Conservation (phyloP, 345 rosid genomes). For the Reutealis trisperma region DNA sequence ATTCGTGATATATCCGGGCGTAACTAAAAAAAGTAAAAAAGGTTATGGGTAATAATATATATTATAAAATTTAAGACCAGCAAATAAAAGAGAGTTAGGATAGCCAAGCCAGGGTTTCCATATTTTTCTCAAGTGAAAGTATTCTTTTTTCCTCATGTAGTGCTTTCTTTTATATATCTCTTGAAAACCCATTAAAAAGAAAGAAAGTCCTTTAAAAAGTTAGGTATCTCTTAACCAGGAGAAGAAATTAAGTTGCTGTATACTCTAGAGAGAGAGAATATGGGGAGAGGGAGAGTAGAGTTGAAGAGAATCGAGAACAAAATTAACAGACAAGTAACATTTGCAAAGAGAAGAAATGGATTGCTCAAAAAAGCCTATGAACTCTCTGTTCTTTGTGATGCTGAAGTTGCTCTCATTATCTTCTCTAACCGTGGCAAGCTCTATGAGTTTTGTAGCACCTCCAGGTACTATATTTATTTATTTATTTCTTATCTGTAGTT, state of each 20-base stretch:
- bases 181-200: not conserved
- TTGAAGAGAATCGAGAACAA: constrained; percentile 69
- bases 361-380: constrained; percentile 68
- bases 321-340: constrained; percentile 66
- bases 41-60: no score
- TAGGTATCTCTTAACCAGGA: constrained; percentile 35
- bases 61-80: no score
- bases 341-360: constrained; percentile 71
- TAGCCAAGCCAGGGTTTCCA: constrained; percentile 31
- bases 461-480: constrained; percentile 32
- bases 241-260: constrained; percentile 20
- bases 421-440: constrained; percentile 63
- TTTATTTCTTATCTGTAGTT: not conserved
- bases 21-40: no score
- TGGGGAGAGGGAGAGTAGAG: constrained; percentile 74
- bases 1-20: no score
- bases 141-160: not conserved
- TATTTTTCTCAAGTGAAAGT: constrained; percentile 1
- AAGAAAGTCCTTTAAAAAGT: constrained; percentile 23
- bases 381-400: constrained; percentile 64
- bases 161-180: not conserved
- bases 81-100: no score
- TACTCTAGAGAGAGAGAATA: constrained; percentile 6
- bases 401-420: constrained; percentile 63
- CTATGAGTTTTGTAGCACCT: constrained; percentile 57